phyloP scores from a whole-genome alignment of 305 asterid species.

The Petunia hybrid region DNA sequence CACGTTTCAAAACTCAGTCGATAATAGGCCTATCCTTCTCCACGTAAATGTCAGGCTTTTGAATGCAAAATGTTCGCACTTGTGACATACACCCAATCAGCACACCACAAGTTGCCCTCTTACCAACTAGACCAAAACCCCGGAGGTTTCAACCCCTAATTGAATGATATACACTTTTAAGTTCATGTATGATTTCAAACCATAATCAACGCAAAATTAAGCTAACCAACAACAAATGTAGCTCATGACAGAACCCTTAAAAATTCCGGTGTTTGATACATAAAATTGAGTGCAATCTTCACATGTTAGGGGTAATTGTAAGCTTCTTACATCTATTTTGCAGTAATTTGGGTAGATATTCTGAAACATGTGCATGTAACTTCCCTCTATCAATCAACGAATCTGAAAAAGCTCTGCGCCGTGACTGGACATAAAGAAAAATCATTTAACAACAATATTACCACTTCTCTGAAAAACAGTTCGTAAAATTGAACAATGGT shows the following conservation, averaged over 20 bases:
- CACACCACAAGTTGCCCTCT: too few species aligned
- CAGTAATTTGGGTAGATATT: slow-evolving; percentile 42
- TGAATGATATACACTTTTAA: not conserved
- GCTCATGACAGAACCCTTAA: slow-evolving; percentile 24
- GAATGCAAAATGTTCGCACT: too few species aligned
- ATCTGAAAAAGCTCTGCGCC: slow-evolving; percentile 39
- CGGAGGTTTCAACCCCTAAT: not conserved
- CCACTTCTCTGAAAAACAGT: not conserved
- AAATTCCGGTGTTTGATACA: slow-evolving; percentile 20
- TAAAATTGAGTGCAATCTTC: not conserved
- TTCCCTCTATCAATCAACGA: slow-evolving; percentile 41
- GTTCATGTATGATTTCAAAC: not conserved
- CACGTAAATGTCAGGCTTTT: too few species aligned
- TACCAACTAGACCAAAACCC: too few species aligned
- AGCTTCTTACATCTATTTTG: slow-evolving; percentile 52
- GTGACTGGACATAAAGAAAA: slow-evolving; percentile 33
- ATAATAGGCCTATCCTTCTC: too few species aligned
- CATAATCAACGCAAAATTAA: not conserved
- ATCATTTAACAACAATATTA: slow-evolving; percentile 16
- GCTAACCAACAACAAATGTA: slow-evolving; percentile 11
- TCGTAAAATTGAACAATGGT: not conserved
- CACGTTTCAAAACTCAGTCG: too few species aligned
- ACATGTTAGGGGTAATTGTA: not conserved
- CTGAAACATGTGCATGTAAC: slow-evolving; percentile 36
- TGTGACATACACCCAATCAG: too few species aligned